Evolutionary conservation across 768 basidiomycete species (phyloP).

Genomic region (Agrocybe pediades): DNA sequence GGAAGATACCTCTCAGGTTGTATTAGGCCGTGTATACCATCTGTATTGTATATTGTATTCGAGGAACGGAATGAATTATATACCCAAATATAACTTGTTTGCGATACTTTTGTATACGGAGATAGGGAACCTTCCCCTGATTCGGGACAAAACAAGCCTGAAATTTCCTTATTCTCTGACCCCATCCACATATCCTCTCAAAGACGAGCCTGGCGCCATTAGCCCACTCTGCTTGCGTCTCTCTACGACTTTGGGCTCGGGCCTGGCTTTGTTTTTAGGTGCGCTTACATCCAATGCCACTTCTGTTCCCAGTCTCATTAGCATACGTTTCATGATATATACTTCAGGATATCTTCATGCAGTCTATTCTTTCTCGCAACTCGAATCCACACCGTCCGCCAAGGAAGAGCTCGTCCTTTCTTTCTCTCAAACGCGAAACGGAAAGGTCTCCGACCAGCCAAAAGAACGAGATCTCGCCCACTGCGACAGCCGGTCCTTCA

Average conservation of each 20-base stretch:
- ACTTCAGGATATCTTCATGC: slow-evolving; percentile 26
- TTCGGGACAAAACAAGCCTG: background rate
- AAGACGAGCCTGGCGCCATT: no score
- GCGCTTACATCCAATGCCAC: no score
- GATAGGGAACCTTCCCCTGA: slow-evolving; percentile 6
- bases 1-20: slow-evolving; percentile 11
- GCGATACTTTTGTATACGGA: slow-evolving; percentile 1
- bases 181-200: no score
- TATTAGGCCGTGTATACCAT: background rate
- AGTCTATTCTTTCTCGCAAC: slow-evolving; percentile 39
- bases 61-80: background rate
- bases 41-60: background rate
- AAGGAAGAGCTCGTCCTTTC: slow-evolving; percentile 57
- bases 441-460: slow-evolving; percentile 29
- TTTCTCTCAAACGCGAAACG: slow-evolving; percentile 56
- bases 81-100: background rate
- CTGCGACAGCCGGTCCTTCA: slow-evolving; percentile 29
- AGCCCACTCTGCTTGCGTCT: no score
- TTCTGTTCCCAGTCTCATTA: no score
- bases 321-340: no score
- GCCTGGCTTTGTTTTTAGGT: background rate
- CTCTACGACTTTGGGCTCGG: no score
- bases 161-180: background rate
- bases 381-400: slow-evolving; percentile 42
- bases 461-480: slow-evolving; percentile 16